Conservation (phyloP, 495 filamentous ascomycete genomes). For the Penicillium simplicissimum region DNA sequence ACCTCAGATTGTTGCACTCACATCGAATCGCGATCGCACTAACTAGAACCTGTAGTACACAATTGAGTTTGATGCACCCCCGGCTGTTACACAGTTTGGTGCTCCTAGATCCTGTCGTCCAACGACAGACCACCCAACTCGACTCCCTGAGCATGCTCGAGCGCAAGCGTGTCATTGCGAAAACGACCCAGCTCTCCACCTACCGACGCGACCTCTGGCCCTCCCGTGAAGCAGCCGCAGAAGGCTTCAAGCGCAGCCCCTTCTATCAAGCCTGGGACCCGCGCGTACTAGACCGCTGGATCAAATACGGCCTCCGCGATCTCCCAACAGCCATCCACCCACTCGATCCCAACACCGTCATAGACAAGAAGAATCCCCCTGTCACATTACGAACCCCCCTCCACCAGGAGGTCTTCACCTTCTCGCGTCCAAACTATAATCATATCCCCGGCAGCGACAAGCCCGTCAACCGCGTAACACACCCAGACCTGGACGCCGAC, state of each 20-base stretch:
- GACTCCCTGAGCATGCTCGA: conserved; percentile 28
- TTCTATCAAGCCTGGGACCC: conserved; percentile 79
- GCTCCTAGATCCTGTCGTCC: conserved; percentile 79
- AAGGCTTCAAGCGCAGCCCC: conserved; percentile 56
- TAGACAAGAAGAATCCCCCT: conserved; percentile 36
- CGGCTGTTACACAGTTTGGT: conserved; percentile 75
- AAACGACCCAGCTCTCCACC: conserved; percentile 55
- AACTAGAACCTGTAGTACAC: conserved; percentile 33
- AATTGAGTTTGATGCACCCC: conserved; percentile 73
- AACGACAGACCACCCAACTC: conserved; percentile 49
- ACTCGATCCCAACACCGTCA: conserved; percentile 19
- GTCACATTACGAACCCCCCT: conserved; percentile 61
- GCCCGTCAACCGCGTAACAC: conserved; percentile 43
- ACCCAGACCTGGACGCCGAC: conserved; percentile 48
- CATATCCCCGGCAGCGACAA: conserved; percentile 35
- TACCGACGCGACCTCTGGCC: conserved; percentile 73
- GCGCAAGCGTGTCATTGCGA: conserved; percentile 32
- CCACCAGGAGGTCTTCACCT: conserved; percentile 65
- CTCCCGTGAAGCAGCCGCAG: conserved; percentile 59
- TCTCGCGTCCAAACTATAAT: conserved; percentile 55
- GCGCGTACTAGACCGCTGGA: conserved; percentile 66
- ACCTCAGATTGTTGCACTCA: conserved; percentile 5
- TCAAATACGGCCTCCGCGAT: conserved; percentile 63
- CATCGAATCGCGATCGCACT: background rate
- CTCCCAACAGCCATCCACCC: conserved; percentile 62